phyloP scores from a whole-genome alignment of 495 filamentous ascomycete genomes.

The Zalerion maritima region DNA sequence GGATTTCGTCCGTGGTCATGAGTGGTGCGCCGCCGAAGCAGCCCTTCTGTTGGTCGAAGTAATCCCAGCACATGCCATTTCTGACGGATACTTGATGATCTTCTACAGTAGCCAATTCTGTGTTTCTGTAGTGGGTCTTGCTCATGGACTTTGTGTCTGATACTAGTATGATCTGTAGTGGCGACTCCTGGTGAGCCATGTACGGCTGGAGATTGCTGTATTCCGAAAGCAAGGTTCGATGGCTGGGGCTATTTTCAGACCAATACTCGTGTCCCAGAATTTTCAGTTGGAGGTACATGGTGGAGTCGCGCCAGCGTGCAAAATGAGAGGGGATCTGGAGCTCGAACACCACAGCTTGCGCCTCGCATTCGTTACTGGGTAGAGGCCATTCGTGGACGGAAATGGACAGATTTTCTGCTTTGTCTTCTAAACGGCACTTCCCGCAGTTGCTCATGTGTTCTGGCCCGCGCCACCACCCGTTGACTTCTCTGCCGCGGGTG shows the following conservation, averaged over 20 bases:
- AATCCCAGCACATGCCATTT: constrained; percentile 26
- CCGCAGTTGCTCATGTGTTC: constrained; percentile 14
- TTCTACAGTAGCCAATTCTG: constrained; percentile 11
- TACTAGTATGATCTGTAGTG: constrained; percentile 18
- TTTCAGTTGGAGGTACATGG: constrained; percentile 25
- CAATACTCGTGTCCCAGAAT: constrained; percentile 16
- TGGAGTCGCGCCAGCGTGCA: constrained; percentile 39
- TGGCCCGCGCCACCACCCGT: neutral
- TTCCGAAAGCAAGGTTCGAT: neutral
- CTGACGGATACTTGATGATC: constrained; percentile 25
- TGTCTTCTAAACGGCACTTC: constrained; percentile 13
- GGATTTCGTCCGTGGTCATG: constrained; percentile 6
- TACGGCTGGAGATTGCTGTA: neutral
- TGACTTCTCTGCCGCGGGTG: too few species aligned
- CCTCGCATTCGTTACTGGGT: constrained; percentile 17
- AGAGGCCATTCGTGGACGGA: constrained; percentile 48
- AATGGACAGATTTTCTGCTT: constrained; percentile 30
- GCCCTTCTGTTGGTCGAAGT: constrained; percentile 12
- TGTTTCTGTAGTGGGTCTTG: constrained; percentile 23
- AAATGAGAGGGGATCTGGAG: constrained; percentile 31
- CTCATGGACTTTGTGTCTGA: constrained; percentile 31
- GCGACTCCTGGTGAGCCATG: too few species aligned
- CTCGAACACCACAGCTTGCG: constrained; percentile 44
- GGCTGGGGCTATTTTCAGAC: neutral
- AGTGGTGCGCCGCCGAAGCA: constrained; percentile 17